These are phyloP conservation scores for Fusarium dimerum DNA, from an alignment of 2,329 filamentous ascomycete genomes.

Conservation along the genomic window DNA sequence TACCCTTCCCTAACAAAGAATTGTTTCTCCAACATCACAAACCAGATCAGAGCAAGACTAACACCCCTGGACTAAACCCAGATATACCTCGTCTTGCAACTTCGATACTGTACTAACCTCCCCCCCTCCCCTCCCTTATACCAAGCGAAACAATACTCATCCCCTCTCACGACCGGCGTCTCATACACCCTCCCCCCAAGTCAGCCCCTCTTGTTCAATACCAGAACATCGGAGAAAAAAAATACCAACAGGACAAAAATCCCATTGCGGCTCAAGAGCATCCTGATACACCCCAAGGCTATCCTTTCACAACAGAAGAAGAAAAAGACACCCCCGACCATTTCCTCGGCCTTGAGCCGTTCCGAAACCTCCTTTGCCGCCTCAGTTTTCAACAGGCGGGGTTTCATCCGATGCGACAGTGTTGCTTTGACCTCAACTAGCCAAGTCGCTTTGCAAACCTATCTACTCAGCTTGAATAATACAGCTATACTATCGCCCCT, in stretches of 20 bases:
- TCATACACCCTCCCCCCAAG: neutral
- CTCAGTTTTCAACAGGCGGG: neutral
- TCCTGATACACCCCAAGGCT: neutral
- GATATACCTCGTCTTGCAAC: no score
- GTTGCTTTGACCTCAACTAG: neutral
- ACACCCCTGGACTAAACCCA: no score
- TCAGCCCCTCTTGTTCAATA: no score
- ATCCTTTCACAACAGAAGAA: neutral
- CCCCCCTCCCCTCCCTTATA: neutral
- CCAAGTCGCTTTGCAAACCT: neutral
- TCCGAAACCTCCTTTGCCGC: neutral
- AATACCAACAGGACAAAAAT: no score
- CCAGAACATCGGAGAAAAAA: no score
- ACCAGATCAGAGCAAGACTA: no score
- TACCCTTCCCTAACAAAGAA: no score
- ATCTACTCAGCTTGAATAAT: neutral
- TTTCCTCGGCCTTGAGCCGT: neutral
- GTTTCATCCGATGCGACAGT: neutral
- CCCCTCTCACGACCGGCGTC: neutral
- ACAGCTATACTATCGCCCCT: neutral
- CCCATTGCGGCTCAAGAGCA: no score
- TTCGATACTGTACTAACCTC: no score
- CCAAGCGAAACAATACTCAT: constrained; percentile 2
- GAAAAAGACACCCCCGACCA: neutral
- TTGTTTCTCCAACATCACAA: no score